Evolutionary conservation across 78 protist species (phyloP).

Genomic region (Paratrimastix pyriformis): DNA sequence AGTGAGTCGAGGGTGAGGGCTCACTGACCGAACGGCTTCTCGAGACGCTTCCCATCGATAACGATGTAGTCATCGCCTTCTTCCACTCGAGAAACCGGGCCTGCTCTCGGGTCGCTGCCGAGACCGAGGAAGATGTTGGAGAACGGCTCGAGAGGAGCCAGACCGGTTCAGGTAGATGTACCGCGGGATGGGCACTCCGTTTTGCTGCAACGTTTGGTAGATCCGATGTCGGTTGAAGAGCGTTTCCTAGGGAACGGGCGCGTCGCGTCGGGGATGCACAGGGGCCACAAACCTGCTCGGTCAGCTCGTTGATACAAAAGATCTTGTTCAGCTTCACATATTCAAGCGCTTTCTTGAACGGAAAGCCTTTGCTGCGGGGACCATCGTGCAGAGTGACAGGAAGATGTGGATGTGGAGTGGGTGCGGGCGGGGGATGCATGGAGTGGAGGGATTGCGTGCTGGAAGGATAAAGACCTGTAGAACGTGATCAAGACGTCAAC

Average conservation of each 20-base stretch:
- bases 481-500: neutral
- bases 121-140: neutral
- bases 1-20: too few species aligned
- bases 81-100: neutral
- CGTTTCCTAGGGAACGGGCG: too few species aligned
- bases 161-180: neutral
- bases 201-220: constrained; percentile 28
- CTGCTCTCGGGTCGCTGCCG: neutral
- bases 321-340: neutral
- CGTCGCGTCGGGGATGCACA: too few species aligned
- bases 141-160: neutral
- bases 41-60: constrained; percentile 39
- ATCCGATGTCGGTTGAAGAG: constrained; percentile 41
- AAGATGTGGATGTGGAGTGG: too few species aligned
- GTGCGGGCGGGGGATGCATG: too few species aligned
- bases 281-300: too few species aligned
- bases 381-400: too few species aligned
- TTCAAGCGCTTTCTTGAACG: constrained; percentile 46
- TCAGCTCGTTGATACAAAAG: constrained; percentile 52
- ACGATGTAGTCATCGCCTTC: constrained; percentile 16
- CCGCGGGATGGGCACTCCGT: constrained; percentile 49
- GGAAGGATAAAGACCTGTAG: neutral
- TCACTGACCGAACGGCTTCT: constrained; percentile 88
- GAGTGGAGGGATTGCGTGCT: too few species aligned
- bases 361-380: constrained; percentile 48